Conservation (phyloP, 2,329 filamentous ascomycete species). For the Ophiostoma fasciatum region DNA sequence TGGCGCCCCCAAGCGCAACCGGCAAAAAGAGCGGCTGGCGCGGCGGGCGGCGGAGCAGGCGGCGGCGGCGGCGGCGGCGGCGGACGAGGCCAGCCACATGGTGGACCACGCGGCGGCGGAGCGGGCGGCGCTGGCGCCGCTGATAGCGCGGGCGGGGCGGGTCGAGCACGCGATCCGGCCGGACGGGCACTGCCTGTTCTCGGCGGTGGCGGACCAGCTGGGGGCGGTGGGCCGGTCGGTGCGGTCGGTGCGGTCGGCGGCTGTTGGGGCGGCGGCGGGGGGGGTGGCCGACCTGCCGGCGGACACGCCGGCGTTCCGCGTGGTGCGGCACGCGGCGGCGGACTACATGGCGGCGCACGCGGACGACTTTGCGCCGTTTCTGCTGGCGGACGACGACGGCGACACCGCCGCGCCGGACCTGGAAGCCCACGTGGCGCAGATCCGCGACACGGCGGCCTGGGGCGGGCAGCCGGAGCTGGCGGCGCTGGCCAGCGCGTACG, state of each 20-base stretch:
- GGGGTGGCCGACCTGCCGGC: constrained; percentile 15
- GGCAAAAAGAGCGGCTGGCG: constrained; percentile 82
- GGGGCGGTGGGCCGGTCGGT: constrained; percentile 33
- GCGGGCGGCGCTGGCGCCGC: constrained; percentile 51
- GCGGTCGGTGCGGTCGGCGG: too few species aligned
- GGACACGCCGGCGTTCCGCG: constrained; percentile 38
- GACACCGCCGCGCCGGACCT: constrained; percentile 58
- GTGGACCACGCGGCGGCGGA: constrained; percentile 60
- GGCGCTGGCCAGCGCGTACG: constrained; percentile 69
- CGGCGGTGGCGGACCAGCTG: constrained; percentile 78
- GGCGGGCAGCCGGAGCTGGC: constrained; percentile 83
- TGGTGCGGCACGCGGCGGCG: constrained; percentile 56
- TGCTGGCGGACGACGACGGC: constrained; percentile 5
- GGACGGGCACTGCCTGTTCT: constrained; percentile 91
- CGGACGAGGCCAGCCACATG: constrained; percentile 58
- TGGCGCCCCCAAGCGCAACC: constrained; percentile 59
- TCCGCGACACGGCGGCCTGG: constrained; percentile 86
- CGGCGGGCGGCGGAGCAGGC: constrained; percentile 76
- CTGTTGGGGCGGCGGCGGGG: constrained; percentile 7
- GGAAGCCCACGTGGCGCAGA: constrained; percentile 55
- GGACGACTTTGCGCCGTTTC: constrained; percentile 72
- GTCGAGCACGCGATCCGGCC: constrained; percentile 67
- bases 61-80: constrained; percentile 50
- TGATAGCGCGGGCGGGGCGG: constrained; percentile 49
- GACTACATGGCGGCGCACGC: constrained; percentile 59